Conservation (phyloP, 2,329 filamentous ascomycete species). For the Rhynchosporium agropyri region DNA sequence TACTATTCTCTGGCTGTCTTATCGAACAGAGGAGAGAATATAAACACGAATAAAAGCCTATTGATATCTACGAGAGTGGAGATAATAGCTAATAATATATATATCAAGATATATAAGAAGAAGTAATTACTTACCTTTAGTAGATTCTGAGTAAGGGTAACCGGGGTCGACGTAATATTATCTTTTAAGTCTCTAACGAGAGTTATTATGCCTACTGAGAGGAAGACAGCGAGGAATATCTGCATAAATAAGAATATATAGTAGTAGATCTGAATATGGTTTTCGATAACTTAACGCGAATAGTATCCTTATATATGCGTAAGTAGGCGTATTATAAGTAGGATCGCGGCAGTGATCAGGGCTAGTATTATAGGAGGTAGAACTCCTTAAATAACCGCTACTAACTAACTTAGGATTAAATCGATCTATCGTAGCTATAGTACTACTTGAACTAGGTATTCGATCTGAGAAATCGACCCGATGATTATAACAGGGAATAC, state of each 20-base stretch:
- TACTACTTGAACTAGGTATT: slow-evolving; percentile 22
- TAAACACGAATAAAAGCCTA: slow-evolving; percentile 21
- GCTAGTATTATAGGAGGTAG: slow-evolving; percentile 24
- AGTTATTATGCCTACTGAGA: slow-evolving; percentile 28
- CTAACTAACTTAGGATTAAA: slow-evolving; percentile 22
- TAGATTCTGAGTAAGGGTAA: slow-evolving; percentile 32
- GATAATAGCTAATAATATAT: slow-evolving; percentile 24
- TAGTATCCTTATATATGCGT: slow-evolving; percentile 4
- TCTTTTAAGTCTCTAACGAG: slow-evolving; percentile 27
- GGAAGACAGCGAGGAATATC: slow-evolving; percentile 66
- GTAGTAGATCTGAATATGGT: slow-evolving; percentile 64
- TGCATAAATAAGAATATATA: slow-evolving; percentile 72
- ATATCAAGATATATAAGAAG: slow-evolving; percentile 36
- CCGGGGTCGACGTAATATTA: slow-evolving; percentile 22
- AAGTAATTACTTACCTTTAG: slow-evolving; percentile 35
- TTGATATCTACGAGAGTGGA: slow-evolving; percentile 21
- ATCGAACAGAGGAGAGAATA: slow-evolving; percentile 29
- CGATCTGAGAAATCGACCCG: slow-evolving; percentile 28
- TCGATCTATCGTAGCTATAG: slow-evolving; percentile 23
- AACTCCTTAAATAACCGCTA: slow-evolving; percentile 27
- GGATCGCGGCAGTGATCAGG: slow-evolving; percentile 20
- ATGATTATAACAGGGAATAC: slow-evolving; percentile 27
- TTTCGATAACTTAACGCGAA: slow-evolving; percentile 34
- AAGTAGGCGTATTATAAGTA: slow-evolving; percentile 21
- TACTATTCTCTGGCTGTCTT: slow-evolving; percentile 31